Evolutionary conservation across 2,329 filamentous ascomycete genomes (phyloP).

Genomic region (Ophiostoma ips): DNA sequence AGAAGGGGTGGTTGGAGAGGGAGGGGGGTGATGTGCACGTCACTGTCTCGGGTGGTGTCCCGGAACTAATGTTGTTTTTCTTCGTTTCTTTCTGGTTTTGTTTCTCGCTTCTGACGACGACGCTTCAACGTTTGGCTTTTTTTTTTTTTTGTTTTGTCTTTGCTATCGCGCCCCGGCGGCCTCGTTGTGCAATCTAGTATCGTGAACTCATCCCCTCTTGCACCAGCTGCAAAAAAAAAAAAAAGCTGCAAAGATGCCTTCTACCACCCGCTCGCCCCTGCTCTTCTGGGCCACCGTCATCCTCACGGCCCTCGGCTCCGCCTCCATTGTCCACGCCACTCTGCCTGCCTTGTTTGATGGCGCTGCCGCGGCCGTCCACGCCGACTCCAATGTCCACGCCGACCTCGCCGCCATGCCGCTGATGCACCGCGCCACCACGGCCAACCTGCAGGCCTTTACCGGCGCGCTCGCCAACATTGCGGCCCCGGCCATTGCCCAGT

Average conservation of each 20-base stretch:
- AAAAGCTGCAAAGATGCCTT: no score
- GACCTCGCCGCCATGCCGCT: constrained; percentile 1
- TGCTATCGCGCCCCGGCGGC: no score
- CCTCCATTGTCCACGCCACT: neutral
- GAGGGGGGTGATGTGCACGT: neutral
- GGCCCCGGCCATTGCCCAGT: constrained; percentile 27
- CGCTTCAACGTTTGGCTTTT: no score
- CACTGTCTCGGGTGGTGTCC: neutral
- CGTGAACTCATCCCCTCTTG: no score
- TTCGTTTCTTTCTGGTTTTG: neutral
- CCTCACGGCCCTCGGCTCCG: neutral
- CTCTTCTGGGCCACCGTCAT: constrained; percentile 4
- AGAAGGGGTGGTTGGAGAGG: neutral
- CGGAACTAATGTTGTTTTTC: neutral
- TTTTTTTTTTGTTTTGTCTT: no score
- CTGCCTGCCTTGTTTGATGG: neutral
- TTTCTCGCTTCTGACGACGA: no score
- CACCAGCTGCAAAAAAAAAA: no score
- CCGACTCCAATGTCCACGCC: neutral
- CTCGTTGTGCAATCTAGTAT: no score
- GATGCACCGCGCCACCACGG: constrained; percentile 5
- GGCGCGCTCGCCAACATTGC: constrained; percentile 26
- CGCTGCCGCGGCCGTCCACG: neutral
- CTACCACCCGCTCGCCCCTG: neutral
- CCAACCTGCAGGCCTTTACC: constrained; percentile 29